These are phyloP conservation scores for Penicillium taxi DNA, from an alignment of 495 filamentous ascomycete genomes.

Conservation along the genomic window DNA sequence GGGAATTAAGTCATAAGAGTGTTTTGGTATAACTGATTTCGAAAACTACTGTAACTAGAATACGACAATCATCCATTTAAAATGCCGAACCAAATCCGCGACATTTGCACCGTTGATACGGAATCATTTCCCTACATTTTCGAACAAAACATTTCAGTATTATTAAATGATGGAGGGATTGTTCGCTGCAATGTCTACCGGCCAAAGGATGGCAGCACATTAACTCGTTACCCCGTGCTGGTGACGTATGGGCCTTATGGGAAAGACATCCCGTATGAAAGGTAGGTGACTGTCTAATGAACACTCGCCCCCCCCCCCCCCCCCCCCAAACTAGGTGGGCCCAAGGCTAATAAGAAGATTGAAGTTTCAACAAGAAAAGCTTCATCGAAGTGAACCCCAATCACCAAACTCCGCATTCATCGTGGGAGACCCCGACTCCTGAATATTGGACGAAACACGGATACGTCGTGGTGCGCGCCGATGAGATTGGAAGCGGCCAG, in stretches of 20 bases:
- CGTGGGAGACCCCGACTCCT: slow-evolving; percentile 59
- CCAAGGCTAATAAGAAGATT: too few relatives aligned
- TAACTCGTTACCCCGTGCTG: slow-evolving; percentile 26
- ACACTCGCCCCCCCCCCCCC: too few relatives aligned
- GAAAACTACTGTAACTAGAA: too few relatives aligned
- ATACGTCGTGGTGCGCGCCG: slow-evolving; percentile 53
- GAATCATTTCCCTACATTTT: slow-evolving; percentile 30
- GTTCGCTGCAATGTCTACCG: slow-evolving; percentile 37
- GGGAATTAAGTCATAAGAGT: too few relatives aligned
- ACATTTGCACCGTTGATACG: slow-evolving; percentile 31
- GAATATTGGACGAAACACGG: slow-evolving; percentile 54
- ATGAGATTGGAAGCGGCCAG: slow-evolving; percentile 53
- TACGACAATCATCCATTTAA: too few relatives aligned
- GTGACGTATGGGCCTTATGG: slow-evolving; percentile 53
- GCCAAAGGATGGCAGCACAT: slow-evolving; percentile 24
- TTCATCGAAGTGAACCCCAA: slow-evolving; percentile 44
- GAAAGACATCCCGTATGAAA: slow-evolving; percentile 40
- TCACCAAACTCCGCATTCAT: slow-evolving; percentile 44
- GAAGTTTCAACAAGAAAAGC: slow-evolving; percentile 33
- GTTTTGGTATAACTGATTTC: too few relatives aligned
- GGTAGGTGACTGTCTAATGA: too few relatives aligned
- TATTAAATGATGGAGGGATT: slow-evolving; percentile 26
- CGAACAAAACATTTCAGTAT: slow-evolving; percentile 32
- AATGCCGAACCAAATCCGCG: slow-evolving; percentile 35
- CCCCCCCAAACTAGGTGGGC: too few relatives aligned